Evolutionary conservation across 495 filamentous ascomycete species (phyloP).

Genomic region (Neurospora tetraspora): DNA sequence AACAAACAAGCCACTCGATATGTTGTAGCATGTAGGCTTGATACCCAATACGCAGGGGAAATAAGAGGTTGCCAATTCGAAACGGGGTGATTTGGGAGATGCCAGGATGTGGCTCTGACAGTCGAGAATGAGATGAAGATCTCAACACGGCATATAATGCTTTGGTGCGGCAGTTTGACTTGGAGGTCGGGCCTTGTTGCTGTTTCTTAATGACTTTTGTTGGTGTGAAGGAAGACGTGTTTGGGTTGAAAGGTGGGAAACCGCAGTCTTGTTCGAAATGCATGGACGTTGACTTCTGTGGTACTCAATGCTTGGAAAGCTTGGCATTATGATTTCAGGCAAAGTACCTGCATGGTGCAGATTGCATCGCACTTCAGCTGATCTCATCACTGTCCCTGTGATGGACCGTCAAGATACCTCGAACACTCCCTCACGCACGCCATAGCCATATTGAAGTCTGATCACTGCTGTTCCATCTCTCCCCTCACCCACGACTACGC

Average conservation of each 20-base stretch:
- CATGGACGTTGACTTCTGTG: background rate
- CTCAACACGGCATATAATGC: conserved; percentile 14
- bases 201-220: background rate
- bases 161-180: conserved; percentile 10
- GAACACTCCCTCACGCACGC: background rate
- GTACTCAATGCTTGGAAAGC: background rate
- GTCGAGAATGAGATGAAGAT: conserved; percentile 10
- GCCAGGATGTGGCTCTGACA: background rate
- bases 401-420: background rate
- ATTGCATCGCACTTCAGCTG: background rate
- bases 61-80: background rate
- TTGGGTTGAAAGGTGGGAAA: background rate
- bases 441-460: background rate
- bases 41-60: background rate
- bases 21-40: background rate
- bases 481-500: background rate
- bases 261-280: background rate
- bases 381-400: background rate
- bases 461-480: background rate
- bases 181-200: background rate
- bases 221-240: background rate
- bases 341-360: background rate
- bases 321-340: background rate
- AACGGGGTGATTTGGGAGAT: background rate
- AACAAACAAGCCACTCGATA: background rate